These are phyloP conservation scores for Phyllosticta ampelicida DNA, from an alignment of 2,329 filamentous ascomycete genomes.

Conservation along the genomic window DNA sequence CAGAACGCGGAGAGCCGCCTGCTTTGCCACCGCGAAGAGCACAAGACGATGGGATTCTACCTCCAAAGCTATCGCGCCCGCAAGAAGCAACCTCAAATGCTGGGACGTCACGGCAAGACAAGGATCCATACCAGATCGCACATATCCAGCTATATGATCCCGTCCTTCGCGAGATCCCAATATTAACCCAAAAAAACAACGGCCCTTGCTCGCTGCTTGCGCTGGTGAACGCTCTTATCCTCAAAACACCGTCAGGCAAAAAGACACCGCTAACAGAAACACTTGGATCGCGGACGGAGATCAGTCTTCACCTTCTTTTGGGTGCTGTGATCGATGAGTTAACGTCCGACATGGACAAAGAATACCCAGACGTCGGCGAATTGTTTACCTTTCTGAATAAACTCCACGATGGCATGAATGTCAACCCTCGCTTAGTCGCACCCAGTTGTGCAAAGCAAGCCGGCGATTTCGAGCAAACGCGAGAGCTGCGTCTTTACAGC, in stretches of 20 bases:
- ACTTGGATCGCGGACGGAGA: conserved; percentile 68
- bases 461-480: conserved; percentile 80
- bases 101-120: conserved; percentile 34
- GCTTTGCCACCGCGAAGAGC: conserved; percentile 22
- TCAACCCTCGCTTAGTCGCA: conserved; percentile 74
- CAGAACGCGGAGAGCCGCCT: conserved; percentile 16
- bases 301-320: conserved; percentile 74
- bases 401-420: conserved; percentile 93
- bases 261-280: conserved; percentile 67
- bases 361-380: conserved; percentile 83
- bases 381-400: conserved; percentile 80
- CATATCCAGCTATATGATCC: conserved; percentile 68
- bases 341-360: conserved; percentile 64
- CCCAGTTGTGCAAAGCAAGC: conserved; percentile 24
- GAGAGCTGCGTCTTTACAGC: conserved; percentile 82
- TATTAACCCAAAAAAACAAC: conserved; percentile 86
- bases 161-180: conserved; percentile 72
- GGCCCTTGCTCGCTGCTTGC: conserved; percentile 89
- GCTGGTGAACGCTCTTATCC: conserved; percentile 79
- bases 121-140: conserved; percentile 87
- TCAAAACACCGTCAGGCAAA: conserved; percentile 62
- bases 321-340: conserved; percentile 90
- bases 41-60: conserved; percentile 22
- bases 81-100: conserved; percentile 14
- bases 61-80: conserved; percentile 21